Evolutionary conservation across 139 green algal species (phyloP).

Genomic region (Chlorella sp.): DNA sequence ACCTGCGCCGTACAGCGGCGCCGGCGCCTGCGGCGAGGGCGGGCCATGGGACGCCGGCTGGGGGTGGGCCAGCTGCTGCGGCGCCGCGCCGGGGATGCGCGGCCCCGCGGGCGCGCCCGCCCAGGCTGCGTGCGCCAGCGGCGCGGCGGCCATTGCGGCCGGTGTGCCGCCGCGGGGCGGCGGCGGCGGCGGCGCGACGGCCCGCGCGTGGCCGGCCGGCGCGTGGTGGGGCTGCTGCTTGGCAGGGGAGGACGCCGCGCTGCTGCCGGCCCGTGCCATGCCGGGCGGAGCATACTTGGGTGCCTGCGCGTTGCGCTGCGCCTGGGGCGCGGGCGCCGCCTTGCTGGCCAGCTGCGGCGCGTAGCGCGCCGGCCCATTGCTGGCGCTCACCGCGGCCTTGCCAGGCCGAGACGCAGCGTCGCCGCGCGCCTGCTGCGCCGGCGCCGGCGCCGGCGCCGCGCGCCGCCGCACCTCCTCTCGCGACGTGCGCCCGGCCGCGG

Average conservation of each 20-base stretch:
- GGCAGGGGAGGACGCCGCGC: no score
- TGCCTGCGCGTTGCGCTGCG: no score
- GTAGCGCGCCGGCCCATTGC: not conserved
- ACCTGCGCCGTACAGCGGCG: not conserved
- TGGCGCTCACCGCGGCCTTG: not conserved
- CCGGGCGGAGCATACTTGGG: no score
- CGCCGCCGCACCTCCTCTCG: not conserved
- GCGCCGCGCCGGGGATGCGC: not conserved
- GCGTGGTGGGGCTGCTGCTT: no score
- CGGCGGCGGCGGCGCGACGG: not conserved
- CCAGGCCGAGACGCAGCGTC: not conserved
- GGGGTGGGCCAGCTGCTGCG: slow-evolving; percentile 1
- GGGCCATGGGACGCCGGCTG: not conserved
- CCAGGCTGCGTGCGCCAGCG: not conserved
- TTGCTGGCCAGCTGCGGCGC: no score
- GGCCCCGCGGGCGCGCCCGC: not conserved
- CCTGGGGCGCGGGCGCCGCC: no score
- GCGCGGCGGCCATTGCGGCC: not conserved
- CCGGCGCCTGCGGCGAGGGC: not conserved
- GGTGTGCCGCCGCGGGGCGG: not conserved
- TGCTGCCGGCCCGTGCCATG: no score
- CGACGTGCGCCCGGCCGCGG: not conserved
- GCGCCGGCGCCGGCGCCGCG: not conserved
- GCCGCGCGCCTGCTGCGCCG: slow-evolving; percentile 4
- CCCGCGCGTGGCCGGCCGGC: no score